A percentile compares a stretch with the other conserved stretches of the same genome.
Conservation (phyloP, 768 basidiomycete species). For the Termitomyces sp. region DNA sequence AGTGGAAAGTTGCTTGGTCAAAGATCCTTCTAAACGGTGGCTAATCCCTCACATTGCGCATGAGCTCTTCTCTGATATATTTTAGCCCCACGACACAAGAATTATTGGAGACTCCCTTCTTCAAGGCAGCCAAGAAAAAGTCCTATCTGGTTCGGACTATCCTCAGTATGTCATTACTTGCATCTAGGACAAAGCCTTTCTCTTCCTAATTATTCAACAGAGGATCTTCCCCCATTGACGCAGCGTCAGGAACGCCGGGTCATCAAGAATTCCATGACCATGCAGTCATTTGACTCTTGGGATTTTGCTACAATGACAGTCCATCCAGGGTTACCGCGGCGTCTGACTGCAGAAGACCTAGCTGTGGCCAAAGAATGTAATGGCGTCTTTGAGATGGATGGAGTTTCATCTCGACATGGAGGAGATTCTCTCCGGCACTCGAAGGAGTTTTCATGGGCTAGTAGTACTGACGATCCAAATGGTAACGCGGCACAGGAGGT, state of each 20-base stretch:
- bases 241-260: constrained; percentile 67
- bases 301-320: constrained; percentile 60
- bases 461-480: neutral
- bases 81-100: constrained; percentile 70
- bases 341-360: constrained; percentile 17
- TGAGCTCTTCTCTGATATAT: neutral
- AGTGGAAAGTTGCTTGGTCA: constrained; percentile 75
- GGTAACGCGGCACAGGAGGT: constrained; percentile 1
- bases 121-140: constrained; percentile 75
- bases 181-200: neutral
- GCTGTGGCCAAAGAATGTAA: constrained; percentile 17
- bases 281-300: constrained; percentile 71
- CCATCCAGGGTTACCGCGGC: constrained; percentile 29
- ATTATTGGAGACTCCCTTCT: constrained; percentile 74
- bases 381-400: constrained; percentile 34
- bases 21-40: constrained; percentile 77
- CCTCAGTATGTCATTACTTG: constrained; percentile 39
- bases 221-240: constrained; percentile 67
- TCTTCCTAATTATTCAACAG: constrained; percentile 19
- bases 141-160: constrained; percentile 73
- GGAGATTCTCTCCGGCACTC: neutral
- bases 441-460: neutral
- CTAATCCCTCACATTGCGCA: neutral
- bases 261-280: constrained; percentile 25
- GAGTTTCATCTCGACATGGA: constrained; percentile 13